Evolutionary conservation across 2,329 filamentous ascomycete species (phyloP), one percentile per base, ranked within the genome.

Genomic region (Pseudophaeomoniella oleicola): DNA sequence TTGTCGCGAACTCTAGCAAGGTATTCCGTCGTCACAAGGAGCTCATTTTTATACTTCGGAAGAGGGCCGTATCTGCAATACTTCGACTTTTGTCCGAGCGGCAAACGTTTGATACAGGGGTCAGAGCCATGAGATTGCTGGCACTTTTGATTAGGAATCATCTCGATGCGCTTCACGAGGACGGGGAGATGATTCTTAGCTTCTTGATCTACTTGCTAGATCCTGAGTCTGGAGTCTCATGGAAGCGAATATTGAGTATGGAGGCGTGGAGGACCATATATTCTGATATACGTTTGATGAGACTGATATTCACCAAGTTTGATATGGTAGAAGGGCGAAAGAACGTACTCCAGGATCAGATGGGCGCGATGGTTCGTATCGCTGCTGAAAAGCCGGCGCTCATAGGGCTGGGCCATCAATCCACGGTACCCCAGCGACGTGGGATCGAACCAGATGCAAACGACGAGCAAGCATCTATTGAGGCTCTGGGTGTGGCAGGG

Each of bases 161-260:
- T 50, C 70, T 94, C 41, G 66, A 67, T 29, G 74, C 85, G 29
- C 63, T 96, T 35, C 32, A 37, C 19, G 37, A 41, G 10, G 86
- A 96, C 56, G 87, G 85, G 42, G 83, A 87, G 35, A 81, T 88
- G 50, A 81, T 83, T 1, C 63, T 96, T 13, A 77, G 81, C 11
- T 69, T 92, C 15, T 61, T 96, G 31, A 92, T 83, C 2, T 81
- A 92, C 44, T 71, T 93, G 43, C 68, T 96, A 11, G 90, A 98
- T 50, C 82, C 87, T 35, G 90, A 96, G 44, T 63, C 65, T 11
- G 76, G 79, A 2, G 67, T 75, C 0, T 51, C 77, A 3, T 98
- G 92, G 90, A 94, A 88, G 55, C 71, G 88, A 39, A 78, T 84
- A 0, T 59, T 96, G 4, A 92, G 85, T 43, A 83, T 98, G 72